A percentile compares a stretch with the other conserved stretches of the same genome.
These are phyloP conservation scores for Zygosaccharomyces pseudobailii DNA, from an alignment of 1,139 yeast genomes.

Conservation along the genomic window DNA sequence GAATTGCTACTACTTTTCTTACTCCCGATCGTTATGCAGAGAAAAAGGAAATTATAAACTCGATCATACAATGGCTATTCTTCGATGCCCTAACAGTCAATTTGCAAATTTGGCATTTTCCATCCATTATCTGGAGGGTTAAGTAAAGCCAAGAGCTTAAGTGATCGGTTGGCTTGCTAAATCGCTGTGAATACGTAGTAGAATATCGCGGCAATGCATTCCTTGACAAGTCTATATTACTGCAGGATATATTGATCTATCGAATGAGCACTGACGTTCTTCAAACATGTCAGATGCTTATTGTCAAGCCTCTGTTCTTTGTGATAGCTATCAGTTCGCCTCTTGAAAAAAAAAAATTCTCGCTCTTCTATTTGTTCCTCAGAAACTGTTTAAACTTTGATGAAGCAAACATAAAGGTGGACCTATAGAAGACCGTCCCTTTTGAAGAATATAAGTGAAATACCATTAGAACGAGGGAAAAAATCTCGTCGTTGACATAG, in stretches of 20 bases:
- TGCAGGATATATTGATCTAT: not conserved
- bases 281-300: not conserved
- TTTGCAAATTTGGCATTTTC: no score
- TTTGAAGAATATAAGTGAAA: not conserved
- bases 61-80: no score
- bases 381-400: not conserved
- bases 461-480: not conserved
- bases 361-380: conserved; percentile 6
- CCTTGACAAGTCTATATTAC: no score
- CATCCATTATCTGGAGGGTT: no score
- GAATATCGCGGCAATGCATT: no score
- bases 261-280: not conserved
- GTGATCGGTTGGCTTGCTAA: no score
- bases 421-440: not conserved
- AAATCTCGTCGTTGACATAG: not conserved
- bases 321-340: not conserved
- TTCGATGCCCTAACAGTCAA: no score
- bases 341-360: conserved; percentile 7
- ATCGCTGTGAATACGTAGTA: no score
- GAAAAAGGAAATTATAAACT: not conserved
- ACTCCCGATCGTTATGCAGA: not conserved
- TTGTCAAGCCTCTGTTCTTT: not conserved
- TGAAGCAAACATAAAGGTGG: not conserved
- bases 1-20: not conserved
- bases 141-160: no score